Evolutionary conservation across 2,329 filamentous ascomycete genomes (phyloP), one percentile per base, ranked within the genome.

Genomic region (Calycina herbarum): DNA sequence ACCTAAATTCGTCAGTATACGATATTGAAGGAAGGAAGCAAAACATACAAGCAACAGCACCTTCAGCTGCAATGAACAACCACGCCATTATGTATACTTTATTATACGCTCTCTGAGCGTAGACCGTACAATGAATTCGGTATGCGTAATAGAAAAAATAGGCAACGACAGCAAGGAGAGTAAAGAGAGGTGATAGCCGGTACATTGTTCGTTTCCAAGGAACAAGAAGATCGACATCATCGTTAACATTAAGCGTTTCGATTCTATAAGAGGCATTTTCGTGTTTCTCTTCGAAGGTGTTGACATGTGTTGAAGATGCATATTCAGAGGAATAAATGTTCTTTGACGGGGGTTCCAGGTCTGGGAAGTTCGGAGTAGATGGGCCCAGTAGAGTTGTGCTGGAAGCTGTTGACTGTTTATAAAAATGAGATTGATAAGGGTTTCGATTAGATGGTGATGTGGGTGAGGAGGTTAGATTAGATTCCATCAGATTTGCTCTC

Each of bases 11-110:
- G 35, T 38, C 35, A 38, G 35, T n/a, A 20, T 69, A 38, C 69
- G 66, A 42, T 57, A 10, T 54, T 3, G 59, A 51, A 27, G 8
- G 2, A 31, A 27, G 11, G 7, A 38, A 15, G 1, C 20, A 42
- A 33, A 31, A 72, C 68, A 57, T 64, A 72, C 69, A 72, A 5
- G 83, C 82, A 7, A 82, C 79, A n/a, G 78, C 76, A 48, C 85
- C 73, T 71, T 87, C 85, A 64, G 86, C 79, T 29, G 77, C 82
- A 63, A 87, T 83, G 69, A 87, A 87, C 6, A 85, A 72, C 85
- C 85, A 87, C 2, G 85, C 85, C 57, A 82, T 80, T 4, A 79
- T 77, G 67, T 82, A 87, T 1, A 76, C 77, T 27, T 76, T 72
- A 3, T 73, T 59, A 3, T 76, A 75, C 0, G 74, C 74, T 1